Evolutionary conservation across 2,329 filamentous ascomycete genomes (phyloP), one percentile per base, ranked within the genome.

Genomic region (Annulohypoxylon truncatum): DNA sequence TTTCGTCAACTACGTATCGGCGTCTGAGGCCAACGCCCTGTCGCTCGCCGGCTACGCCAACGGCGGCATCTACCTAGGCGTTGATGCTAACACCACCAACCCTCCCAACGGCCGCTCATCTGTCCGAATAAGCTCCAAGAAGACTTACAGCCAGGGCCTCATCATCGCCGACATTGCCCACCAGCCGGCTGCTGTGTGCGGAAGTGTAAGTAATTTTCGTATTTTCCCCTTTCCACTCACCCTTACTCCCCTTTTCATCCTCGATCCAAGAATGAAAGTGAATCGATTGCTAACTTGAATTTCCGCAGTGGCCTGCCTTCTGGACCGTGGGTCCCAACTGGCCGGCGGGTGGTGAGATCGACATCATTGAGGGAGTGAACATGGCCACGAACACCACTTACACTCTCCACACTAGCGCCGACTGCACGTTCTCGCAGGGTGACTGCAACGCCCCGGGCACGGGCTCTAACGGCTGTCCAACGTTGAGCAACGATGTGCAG

Each of bases 361-460:
- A 95, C 77, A 91, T 94, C 73, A 87, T 94, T 71, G 92, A 94
- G 80, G 91, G 91, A 35, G 90, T 93, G 71, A 92, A 93, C 80
- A 80, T 82, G 20, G 84, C 88, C 66, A 76, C 80, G 2, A 79
- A 82, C 63, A 87, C 91, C 77, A 78, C 83, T 47, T 83, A 93
- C 79, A 90, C 91, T 31, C 83, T 96, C 13, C 90, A 93, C 81
- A 92, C 91, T 1, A 78, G 79, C 8, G 69, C 82, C 2, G 86
- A 86, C 48, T 94, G 91, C 81, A 78, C 77, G 24, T 79, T 86
- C 29, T 83, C 82, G 15, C 74, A 78, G 9, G 74, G 77, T 10
- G 79, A 92, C 79, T 93, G 91, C 79, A 86, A 87, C 70, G 79
- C 84, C 0, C 73, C 73, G 15, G 78, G 80, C 38, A 75, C 79